These are phyloP conservation scores for Madurella mycetomatis DNA, from an alignment of 2,329 filamentous ascomycete genomes.

Conservation along the genomic window DNA sequence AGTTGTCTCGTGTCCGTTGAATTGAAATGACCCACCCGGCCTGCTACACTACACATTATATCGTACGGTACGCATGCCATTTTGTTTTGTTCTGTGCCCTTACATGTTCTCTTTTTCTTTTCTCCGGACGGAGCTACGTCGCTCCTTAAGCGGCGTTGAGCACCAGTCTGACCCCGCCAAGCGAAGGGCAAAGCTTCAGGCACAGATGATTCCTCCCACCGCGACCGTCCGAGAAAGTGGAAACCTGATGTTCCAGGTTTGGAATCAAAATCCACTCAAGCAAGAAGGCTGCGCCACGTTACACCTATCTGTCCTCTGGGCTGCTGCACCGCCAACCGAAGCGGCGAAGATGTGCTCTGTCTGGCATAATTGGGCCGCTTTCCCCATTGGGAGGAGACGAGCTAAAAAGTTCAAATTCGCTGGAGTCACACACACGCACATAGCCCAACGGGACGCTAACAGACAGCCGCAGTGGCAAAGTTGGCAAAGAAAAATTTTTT, in stretches of 20 bases:
- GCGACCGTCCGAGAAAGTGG: background rate
- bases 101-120: no score
- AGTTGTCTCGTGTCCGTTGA: background rate
- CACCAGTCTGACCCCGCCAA: no score
- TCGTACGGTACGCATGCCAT: background rate
- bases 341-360: background rate
- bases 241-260: background rate
- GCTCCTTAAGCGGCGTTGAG: no score
- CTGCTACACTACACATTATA: background rate
- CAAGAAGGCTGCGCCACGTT: constrained; percentile 10
- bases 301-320: background rate
- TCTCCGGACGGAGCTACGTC: no score
- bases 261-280: constrained; percentile 3
- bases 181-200: no score
- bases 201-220: background rate
- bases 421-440: background rate
- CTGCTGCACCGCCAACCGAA: background rate
- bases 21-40: background rate
- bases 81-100: background rate
- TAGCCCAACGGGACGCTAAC: background rate
- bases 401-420: background rate
- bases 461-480: no score
- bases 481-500: no score
- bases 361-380: background rate
- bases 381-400: background rate